Conservation (phyloP, 2,329 filamentous ascomycete species). For the Colletotrichum plurivorum region DNA sequence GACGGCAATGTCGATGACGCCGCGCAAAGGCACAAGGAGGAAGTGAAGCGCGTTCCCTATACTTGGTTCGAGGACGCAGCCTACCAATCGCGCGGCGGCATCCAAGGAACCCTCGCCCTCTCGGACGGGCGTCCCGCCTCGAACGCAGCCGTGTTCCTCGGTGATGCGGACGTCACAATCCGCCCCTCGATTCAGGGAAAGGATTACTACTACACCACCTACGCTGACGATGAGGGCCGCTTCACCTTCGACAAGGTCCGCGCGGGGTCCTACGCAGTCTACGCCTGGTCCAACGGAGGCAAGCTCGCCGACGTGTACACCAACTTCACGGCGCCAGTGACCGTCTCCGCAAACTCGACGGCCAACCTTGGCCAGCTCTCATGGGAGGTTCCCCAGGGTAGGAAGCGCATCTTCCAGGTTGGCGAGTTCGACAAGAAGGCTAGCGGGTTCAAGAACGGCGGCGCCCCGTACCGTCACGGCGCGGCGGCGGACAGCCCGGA, state of each 20-base stretch:
- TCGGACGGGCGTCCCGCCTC: slow-evolving; percentile 60
- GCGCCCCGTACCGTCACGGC: slow-evolving; percentile 55
- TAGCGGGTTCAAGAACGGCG: slow-evolving; percentile 57
- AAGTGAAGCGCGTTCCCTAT: slow-evolving; percentile 59
- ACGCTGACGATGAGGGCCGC: slow-evolving; percentile 54
- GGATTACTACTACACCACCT: slow-evolving; percentile 60
- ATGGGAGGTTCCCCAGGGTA: slow-evolving; percentile 18
- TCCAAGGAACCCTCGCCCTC: slow-evolving; percentile 56
- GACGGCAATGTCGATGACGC: slow-evolving; percentile 58
- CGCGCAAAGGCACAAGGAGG: slow-evolving; percentile 49
- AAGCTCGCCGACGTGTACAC: slow-evolving; percentile 57
- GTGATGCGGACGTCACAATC: slow-evolving; percentile 55
- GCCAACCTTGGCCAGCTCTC: slow-evolving; percentile 26
- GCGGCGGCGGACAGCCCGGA: slow-evolving; percentile 56
- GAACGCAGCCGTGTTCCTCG: slow-evolving; percentile 61
- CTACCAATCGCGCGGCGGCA: slow-evolving; percentile 58
- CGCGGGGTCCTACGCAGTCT: slow-evolving; percentile 57
- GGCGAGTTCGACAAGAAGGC: slow-evolving; percentile 60
- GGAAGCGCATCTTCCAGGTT: slow-evolving; percentile 57
- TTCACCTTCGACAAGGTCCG: slow-evolving; percentile 59
- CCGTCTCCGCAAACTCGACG: slow-evolving; percentile 46
- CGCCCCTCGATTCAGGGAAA: slow-evolving; percentile 36
- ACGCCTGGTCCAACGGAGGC: slow-evolving; percentile 61
- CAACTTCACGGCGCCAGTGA: slow-evolving; percentile 53
- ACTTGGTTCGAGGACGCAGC: slow-evolving; percentile 57